Conservation (phyloP, 768 basidiomycete species). For the Xanthoconium stramineum region DNA sequence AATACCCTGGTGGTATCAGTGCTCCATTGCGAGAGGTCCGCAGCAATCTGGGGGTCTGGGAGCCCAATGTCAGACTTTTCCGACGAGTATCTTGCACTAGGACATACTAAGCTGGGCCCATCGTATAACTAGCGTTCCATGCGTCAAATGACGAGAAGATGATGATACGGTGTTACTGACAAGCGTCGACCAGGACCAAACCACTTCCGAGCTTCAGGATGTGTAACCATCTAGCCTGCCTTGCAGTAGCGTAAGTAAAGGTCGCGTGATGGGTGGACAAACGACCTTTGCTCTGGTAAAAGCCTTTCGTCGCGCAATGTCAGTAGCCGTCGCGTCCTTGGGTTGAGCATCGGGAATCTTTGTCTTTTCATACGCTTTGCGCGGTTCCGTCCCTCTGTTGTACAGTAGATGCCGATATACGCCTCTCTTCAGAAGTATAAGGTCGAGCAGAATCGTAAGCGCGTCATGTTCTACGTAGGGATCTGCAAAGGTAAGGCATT, state of each 20-base stretch:
- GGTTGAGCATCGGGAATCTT: background rate
- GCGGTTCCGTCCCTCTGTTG: constrained; percentile 69
- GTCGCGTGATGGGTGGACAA: background rate
- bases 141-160: constrained; percentile 2
- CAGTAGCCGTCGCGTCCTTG: background rate
- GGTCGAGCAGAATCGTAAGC: constrained; percentile 69
- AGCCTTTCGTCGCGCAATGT: background rate
- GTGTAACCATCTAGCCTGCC: constrained; percentile 57
- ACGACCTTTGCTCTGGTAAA: constrained; percentile 28
- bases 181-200: constrained; percentile 66
- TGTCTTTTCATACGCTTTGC: constrained; percentile 35
- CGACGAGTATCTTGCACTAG: background rate
- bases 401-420: constrained; percentile 82
- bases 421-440: constrained; percentile 77
- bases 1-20: constrained; percentile 48
- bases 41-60: constrained; percentile 40
- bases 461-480: constrained; percentile 85
- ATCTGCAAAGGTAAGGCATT: constrained; percentile 70
- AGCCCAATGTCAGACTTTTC: background rate
- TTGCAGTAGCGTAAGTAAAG: constrained; percentile 29
- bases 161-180: constrained; percentile 40
- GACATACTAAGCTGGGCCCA: constrained; percentile 69
- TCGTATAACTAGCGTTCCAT: constrained; percentile 55
- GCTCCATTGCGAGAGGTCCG: constrained; percentile 49
- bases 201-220: constrained; percentile 58